Conservation (phyloP, 2,329 filamentous ascomycete species). For the Endothia cerciana region DNA sequence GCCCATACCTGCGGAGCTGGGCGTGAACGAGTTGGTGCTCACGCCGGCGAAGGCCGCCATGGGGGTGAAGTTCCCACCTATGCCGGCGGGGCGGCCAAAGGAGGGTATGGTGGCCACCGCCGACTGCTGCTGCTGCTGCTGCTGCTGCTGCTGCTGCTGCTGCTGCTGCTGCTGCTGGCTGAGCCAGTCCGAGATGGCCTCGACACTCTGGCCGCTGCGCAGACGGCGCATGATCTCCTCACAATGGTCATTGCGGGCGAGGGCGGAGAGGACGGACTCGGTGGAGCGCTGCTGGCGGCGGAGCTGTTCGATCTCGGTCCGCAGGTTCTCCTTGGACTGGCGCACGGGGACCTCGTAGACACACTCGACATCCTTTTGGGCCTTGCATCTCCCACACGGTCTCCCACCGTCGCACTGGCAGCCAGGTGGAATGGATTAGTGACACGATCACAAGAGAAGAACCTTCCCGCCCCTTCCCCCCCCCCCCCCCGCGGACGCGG, state of each 20-base stretch:
- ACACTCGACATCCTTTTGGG: conserved; percentile 59
- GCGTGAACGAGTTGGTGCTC: conserved; percentile 36
- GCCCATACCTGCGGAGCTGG: conserved; percentile 31
- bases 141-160: conserved; percentile 31
- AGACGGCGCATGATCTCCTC: conserved; percentile 59
- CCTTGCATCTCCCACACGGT: conserved; percentile 59
- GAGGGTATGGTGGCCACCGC: conserved; percentile 37
- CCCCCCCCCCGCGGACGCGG: no score
- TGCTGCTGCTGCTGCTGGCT: conserved; percentile 37
- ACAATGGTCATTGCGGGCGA: conserved; percentile 54
- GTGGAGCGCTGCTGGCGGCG: conserved; percentile 58
- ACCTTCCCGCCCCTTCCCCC: no score
- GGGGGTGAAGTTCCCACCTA: conserved; percentile 36
- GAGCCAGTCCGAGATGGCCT: conserved; percentile 61
- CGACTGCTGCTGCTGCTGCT: conserved; percentile 31
- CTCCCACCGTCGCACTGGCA: conserved; percentile 61
- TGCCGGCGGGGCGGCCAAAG: conserved; percentile 37
- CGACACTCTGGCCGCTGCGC: conserved; percentile 57
- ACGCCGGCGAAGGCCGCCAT: conserved; percentile 38
- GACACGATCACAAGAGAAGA: no score
- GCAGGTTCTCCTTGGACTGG: conserved; percentile 65
- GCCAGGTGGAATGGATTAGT: conserved; percentile 15
- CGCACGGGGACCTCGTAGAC: conserved; percentile 66
- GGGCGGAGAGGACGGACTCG: conserved; percentile 59
- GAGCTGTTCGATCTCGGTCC: conserved; percentile 62